phyloP scores from a whole-genome alignment of 1,284 basidiomycete species.

The Rhodotorula glutinis region DNA sequence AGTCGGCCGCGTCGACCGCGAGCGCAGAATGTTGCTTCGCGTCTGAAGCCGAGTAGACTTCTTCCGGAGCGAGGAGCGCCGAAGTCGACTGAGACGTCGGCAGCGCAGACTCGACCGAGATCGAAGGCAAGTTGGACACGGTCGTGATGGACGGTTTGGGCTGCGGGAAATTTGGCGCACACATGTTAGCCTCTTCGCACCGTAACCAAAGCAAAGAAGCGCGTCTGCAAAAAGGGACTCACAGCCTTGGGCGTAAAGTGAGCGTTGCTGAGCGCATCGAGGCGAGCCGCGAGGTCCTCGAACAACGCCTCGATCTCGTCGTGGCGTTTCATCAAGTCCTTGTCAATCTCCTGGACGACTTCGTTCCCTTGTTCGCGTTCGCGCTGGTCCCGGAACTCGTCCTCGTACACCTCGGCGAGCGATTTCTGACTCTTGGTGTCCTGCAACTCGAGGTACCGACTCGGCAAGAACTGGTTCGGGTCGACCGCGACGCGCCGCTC shows the following conservation, averaged over 20 bases:
- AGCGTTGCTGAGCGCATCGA: slow-evolving; percentile 90
- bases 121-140: slow-evolving; percentile 75
- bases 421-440: slow-evolving; percentile 84
- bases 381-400: slow-evolving; percentile 73
- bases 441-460: slow-evolving; percentile 81
- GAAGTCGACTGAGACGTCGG: slow-evolving; percentile 73
- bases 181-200: slow-evolving; percentile 7
- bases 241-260: slow-evolving; percentile 95
- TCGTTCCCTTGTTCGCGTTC: slow-evolving; percentile 54
- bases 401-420: slow-evolving; percentile 93
- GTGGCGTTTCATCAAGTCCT: slow-evolving; percentile 83
- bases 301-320: slow-evolving; percentile 77
- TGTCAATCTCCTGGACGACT: slow-evolving; percentile 73
- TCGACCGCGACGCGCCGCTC: slow-evolving; percentile 72
- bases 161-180: slow-evolving; percentile 50
- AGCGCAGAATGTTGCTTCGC: slow-evolving; percentile 35
- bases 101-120: slow-evolving; percentile 85
- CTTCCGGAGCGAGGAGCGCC: slow-evolving; percentile 89
- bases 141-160: slow-evolving; percentile 88
- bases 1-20: slow-evolving; percentile 60
- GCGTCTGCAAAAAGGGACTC: slow-evolving; percentile 45
- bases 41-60: slow-evolving; percentile 65
- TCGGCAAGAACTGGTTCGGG: slow-evolving; percentile 85
- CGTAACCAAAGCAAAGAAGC: too few species aligned
- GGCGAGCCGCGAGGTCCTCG: slow-evolving; percentile 80